Evolutionary conservation across 2,329 filamentous ascomycete genomes (phyloP).

Genomic region (Magnaporthiopsis rhizophila): DNA sequence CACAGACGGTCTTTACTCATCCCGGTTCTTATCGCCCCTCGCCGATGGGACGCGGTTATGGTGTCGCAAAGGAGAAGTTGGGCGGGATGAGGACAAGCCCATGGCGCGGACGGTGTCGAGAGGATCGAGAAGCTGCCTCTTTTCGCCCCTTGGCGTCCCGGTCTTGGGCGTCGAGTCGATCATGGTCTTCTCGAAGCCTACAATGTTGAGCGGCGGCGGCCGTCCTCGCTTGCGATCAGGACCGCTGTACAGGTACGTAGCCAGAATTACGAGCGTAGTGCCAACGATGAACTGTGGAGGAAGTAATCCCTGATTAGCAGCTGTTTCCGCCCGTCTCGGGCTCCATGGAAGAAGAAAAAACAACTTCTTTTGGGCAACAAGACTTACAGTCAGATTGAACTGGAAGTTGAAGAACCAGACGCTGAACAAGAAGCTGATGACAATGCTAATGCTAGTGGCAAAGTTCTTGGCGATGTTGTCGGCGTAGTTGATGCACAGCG

Average conservation of each 20-base stretch:
- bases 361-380: conserved; percentile 3
- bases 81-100: conserved; percentile 37
- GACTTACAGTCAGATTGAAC: conserved; percentile 62
- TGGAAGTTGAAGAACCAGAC: conserved; percentile 77
- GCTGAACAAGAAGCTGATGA: conserved; percentile 79
- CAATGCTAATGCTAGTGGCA: conserved; percentile 84
- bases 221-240: conserved; percentile 52
- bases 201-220: conserved; percentile 60
- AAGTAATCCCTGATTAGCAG: neutral
- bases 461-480: conserved; percentile 93
- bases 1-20: conserved; percentile 21
- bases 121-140: conserved; percentile 30
- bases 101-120: conserved; percentile 29
- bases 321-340: neutral
- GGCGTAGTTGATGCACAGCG: conserved; percentile 71
- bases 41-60: conserved; percentile 27
- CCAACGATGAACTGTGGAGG: conserved; percentile 67
- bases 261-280: conserved; percentile 67
- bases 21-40: conserved; percentile 26
- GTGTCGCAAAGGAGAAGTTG: conserved; percentile 33
- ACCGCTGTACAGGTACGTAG: conserved; percentile 78
- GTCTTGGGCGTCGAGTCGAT: conserved; percentile 39
- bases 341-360: no score
- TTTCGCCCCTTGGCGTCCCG: conserved; percentile 19
- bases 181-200: conserved; percentile 68